Evolutionary conservation across 768 basidiomycete genomes (phyloP).

Genomic region (Brasilioporus rufonigricans): DNA sequence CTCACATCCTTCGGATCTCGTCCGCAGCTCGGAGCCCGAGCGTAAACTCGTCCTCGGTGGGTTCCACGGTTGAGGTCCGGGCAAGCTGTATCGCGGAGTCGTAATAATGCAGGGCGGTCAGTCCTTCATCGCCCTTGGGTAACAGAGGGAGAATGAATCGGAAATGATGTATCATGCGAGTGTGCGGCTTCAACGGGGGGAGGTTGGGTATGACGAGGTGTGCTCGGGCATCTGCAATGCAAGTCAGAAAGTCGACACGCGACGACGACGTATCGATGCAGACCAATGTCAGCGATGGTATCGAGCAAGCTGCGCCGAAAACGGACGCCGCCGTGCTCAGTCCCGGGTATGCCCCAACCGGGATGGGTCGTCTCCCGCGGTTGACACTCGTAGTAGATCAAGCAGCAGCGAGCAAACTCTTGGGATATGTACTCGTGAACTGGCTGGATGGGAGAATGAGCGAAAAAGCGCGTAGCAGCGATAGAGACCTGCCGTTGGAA

Average conservation of each 20-base stretch:
- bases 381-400: slow-evolving; percentile 67
- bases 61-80: slow-evolving; percentile 56
- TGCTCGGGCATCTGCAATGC: slow-evolving; percentile 56
- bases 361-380: slow-evolving; percentile 64
- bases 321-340: slow-evolving; percentile 54
- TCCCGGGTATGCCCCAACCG: slow-evolving; percentile 76
- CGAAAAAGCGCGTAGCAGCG: background rate
- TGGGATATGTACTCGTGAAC: slow-evolving; percentile 68
- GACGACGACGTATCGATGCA: slow-evolving; percentile 18
- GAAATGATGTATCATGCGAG: slow-evolving; percentile 78
- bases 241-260: slow-evolving; percentile 5
- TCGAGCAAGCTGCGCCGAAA: slow-evolving; percentile 71
- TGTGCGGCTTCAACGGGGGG: slow-evolving; percentile 66
- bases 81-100: slow-evolving; percentile 76
- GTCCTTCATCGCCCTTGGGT: slow-evolving; percentile 57
- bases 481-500: slow-evolving; percentile 50
- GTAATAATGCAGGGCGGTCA: slow-evolving; percentile 71
- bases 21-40: slow-evolving; percentile 59
- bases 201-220: slow-evolving; percentile 72
- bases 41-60: slow-evolving; percentile 66
- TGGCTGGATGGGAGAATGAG: slow-evolving; percentile 36
- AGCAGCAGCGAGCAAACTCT: slow-evolving; percentile 73
- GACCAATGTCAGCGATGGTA: slow-evolving; percentile 69
- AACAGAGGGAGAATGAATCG: slow-evolving; percentile 69
- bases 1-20: slow-evolving; percentile 60